phyloP scores from a whole-genome alignment of 2,329 filamentous ascomycete species.

The Ciborinia camelliae region DNA sequence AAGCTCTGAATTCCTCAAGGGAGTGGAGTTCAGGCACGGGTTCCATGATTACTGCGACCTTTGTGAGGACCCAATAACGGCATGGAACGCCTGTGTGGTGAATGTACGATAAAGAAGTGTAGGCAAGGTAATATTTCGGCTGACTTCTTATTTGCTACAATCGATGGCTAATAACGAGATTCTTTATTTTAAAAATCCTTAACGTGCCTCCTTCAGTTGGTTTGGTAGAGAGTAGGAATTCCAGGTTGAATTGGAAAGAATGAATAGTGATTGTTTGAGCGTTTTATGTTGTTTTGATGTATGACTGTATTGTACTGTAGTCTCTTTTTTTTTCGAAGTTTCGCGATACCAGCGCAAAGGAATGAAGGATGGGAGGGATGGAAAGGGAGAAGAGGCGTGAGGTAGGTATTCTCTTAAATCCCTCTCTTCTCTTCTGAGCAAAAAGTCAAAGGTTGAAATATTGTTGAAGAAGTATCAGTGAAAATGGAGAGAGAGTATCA shows the following conservation, averaged over 20 bases:
- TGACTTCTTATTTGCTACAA: slow-evolving; percentile 10
- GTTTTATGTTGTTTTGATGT: not conserved
- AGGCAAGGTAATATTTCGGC: slow-evolving; percentile 2
- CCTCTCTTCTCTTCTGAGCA: not conserved
- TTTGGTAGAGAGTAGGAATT: not conserved
- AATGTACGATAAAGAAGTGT: slow-evolving; percentile 1
- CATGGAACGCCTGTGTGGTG: slow-evolving; percentile 14
- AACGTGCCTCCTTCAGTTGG: not conserved
- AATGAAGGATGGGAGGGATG: slow-evolving; percentile 8
- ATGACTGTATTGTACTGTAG: not conserved
- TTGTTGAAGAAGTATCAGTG: not conserved
- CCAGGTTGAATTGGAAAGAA: not conserved
- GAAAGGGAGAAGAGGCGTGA: not conserved
- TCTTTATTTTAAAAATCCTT: not conserved
- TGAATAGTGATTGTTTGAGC: not conserved
- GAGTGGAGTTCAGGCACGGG: slow-evolving; percentile 65
- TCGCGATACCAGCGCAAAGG: slow-evolving; percentile 17
- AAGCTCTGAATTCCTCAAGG: slow-evolving; percentile 62
- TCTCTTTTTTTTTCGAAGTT: not conserved
- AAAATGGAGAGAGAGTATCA: not conserved
- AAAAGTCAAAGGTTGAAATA: not conserved
- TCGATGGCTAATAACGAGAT: not conserved
- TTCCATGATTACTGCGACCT: slow-evolving; percentile 50
- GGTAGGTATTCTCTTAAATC: not conserved
- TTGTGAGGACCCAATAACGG: slow-evolving; percentile 18